Evolutionary conservation across 176 grass and related monocot species (phyloP).

Genomic region (Pontederia crassipes): DNA sequence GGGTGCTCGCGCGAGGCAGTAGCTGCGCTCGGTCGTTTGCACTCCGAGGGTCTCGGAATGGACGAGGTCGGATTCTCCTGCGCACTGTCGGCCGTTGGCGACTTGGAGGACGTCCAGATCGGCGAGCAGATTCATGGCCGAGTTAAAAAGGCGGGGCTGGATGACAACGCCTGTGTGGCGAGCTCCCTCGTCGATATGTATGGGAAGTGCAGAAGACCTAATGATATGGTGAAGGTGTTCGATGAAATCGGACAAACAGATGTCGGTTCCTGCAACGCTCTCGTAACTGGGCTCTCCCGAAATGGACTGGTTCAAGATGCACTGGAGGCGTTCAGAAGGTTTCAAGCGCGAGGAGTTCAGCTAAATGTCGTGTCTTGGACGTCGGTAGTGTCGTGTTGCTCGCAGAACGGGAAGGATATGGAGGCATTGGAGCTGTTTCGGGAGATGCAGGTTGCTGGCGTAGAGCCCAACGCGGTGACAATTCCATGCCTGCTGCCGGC

Average conservation of each 20-base stretch:
- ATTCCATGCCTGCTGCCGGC: slow-evolving; percentile 67
- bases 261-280: slow-evolving; percentile 51
- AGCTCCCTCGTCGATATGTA: slow-evolving; percentile 52
- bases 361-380: slow-evolving; percentile 76
- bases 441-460: slow-evolving; percentile 52
- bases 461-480: slow-evolving; percentile 50
- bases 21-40: slow-evolving; percentile 29
- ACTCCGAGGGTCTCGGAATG: slow-evolving; percentile 31
- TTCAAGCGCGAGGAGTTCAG: slow-evolving; percentile 23
- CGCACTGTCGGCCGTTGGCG: slow-evolving; percentile 34
- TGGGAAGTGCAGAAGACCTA: slow-evolving; percentile 28
- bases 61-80: slow-evolving; percentile 34
- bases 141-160: slow-evolving; percentile 29
- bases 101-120: slow-evolving; percentile 8
- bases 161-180: slow-evolving; percentile 24
- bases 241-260: slow-evolving; percentile 25
- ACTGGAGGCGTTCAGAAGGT: slow-evolving; percentile 33
- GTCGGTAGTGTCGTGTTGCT: slow-evolving; percentile 55
- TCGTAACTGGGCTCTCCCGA: slow-evolving; percentile 44
- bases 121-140: slow-evolving; percentile 48
- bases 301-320: slow-evolving; percentile 37
- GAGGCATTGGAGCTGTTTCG: slow-evolving; percentile 57
- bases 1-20: slow-evolving; percentile 28
- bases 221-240: slow-evolving; percentile 43
- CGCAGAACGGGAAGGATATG: slow-evolving; percentile 54